Conservation (phyloP, 495 filamentous ascomycete species). For the Evansstolkia leycettana region DNA sequence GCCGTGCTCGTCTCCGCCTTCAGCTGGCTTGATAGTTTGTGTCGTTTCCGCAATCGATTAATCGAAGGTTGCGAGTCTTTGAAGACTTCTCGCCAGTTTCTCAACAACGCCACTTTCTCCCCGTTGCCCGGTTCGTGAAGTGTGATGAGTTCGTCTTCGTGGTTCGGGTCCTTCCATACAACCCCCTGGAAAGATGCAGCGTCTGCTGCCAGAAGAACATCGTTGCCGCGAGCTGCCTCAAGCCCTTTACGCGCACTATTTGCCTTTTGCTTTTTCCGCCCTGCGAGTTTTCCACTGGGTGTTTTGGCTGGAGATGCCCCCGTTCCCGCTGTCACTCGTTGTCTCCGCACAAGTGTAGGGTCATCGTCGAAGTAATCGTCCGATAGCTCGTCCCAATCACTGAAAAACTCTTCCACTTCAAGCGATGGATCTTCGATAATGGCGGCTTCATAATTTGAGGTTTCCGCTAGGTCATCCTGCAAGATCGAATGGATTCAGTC, state of each 20-base stretch:
- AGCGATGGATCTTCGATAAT: constrained; percentile 28
- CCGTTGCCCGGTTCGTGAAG: constrained; percentile 26
- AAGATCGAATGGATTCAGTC: not conserved
- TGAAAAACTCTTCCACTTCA: constrained; percentile 30
- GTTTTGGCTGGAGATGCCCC: not conserved
- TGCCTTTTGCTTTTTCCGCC: constrained; percentile 4
- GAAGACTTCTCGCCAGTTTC: constrained; percentile 42
- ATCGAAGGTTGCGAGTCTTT: constrained; percentile 22
- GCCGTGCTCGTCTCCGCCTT: too few relatives aligned
- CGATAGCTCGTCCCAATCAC: constrained; percentile 38
- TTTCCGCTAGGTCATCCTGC: constrained; percentile 37
- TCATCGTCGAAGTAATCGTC: constrained; percentile 42
- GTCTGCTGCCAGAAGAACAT: constrained; percentile 8
- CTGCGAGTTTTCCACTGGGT: not conserved
- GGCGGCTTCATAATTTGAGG: constrained; percentile 29
- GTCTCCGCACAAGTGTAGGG: constrained; percentile 15
- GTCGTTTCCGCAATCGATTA: constrained; percentile 13
- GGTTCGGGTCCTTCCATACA: constrained; percentile 22
- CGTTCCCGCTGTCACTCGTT: constrained; percentile 6
- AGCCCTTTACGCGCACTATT: not conserved
- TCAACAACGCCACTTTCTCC: constrained; percentile 33
- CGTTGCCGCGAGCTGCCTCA: not conserved
- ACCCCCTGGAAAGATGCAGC: constrained; percentile 24
- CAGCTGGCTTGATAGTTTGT: not conserved
- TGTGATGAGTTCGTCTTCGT: constrained; percentile 17